Conservation (phyloP, 2,329 filamentous ascomycete species). For the Fusarium hainanense region DNA sequence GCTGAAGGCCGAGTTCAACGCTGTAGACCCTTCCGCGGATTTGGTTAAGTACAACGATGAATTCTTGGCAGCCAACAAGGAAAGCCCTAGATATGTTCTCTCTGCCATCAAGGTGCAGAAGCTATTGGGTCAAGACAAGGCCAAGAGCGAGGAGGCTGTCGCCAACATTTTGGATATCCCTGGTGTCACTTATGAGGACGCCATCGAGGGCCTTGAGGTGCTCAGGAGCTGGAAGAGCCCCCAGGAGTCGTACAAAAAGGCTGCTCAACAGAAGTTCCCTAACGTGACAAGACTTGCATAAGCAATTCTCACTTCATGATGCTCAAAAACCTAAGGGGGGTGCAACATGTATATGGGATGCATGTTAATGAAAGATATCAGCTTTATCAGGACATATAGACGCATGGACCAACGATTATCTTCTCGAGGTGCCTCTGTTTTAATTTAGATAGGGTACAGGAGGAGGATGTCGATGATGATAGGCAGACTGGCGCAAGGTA, state of each 20-base stretch:
- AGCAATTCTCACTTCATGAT: conserved; percentile 8
- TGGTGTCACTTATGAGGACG: conserved; percentile 65
- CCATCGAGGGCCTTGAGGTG: conserved; percentile 57
- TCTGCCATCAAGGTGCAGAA: conserved; percentile 70
- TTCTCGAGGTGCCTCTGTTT: conserved; percentile 13
- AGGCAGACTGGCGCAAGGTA: conserved; percentile 39
- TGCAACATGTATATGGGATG: conserved; percentile 3
- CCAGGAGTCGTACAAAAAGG: conserved; percentile 61
- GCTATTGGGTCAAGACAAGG: conserved; percentile 67
- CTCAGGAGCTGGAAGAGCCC: conserved; percentile 63
- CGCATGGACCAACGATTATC: conserved; percentile 19
- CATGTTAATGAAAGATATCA: conserved; percentile 4
- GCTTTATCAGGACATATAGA: conserved; percentile 17
- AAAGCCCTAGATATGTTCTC: conserved; percentile 71
- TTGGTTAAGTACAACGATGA: conserved; percentile 73
- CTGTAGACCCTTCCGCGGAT: conserved; percentile 66
- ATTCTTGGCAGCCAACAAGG: conserved; percentile 71
- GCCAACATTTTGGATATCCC: conserved; percentile 65
- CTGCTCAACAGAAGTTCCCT: conserved; percentile 62
- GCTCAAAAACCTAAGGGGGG: conserved; percentile 9
- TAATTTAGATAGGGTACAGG: conserved; percentile 6
- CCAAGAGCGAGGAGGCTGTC: conserved; percentile 71
- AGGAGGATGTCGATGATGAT: conserved; percentile 26
- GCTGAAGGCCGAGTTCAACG: conserved; percentile 74
- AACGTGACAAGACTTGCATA: conserved; percentile 60